Conservation (phyloP, 2,329 filamentous ascomycete species). For the Botrytis cinerea region DNA sequence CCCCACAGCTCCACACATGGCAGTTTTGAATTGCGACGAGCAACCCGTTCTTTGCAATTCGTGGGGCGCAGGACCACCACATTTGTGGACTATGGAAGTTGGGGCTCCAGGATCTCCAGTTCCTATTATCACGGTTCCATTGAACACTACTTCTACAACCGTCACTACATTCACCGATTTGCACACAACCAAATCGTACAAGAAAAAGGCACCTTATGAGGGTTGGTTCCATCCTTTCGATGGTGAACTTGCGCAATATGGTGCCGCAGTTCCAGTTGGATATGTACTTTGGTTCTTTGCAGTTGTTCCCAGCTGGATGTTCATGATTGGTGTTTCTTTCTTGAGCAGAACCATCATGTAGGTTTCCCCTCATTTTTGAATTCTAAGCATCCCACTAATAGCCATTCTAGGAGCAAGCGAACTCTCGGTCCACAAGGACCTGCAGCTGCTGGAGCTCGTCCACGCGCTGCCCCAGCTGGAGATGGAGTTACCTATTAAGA, state of each 20-base stretch:
- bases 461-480: constrained; percentile 35
- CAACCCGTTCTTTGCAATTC: constrained; percentile 74
- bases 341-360: constrained; percentile 75
- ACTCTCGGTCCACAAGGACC: constrained; percentile 27
- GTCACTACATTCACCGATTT: constrained; percentile 63
- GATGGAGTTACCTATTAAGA: constrained; percentile 32
- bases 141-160: constrained; percentile 71
- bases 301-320: constrained; percentile 70
- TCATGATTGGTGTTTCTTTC: constrained; percentile 76
- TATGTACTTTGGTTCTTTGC: constrained; percentile 69
- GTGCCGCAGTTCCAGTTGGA: constrained; percentile 63
- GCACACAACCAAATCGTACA: constrained; percentile 55
- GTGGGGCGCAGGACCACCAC: constrained; percentile 67
- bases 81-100: constrained; percentile 67
- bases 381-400: constrained; percentile 24
- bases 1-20: constrained; percentile 66
- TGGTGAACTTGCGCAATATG: constrained; percentile 63
- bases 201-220: constrained; percentile 53
- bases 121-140: constrained; percentile 62
- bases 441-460: constrained; percentile 28
- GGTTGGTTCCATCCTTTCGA: constrained; percentile 77
- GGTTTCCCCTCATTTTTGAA: constrained; percentile 45
- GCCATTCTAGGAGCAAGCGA: constrained; percentile 28
- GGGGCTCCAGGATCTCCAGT: constrained; percentile 64
- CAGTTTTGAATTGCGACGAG: constrained; percentile 70